Evolutionary conservation across 176 grass and related monocot genomes (phyloP), one percentile per base, ranked within the genome.

Genomic region (Aegilops speltoides): DNA sequence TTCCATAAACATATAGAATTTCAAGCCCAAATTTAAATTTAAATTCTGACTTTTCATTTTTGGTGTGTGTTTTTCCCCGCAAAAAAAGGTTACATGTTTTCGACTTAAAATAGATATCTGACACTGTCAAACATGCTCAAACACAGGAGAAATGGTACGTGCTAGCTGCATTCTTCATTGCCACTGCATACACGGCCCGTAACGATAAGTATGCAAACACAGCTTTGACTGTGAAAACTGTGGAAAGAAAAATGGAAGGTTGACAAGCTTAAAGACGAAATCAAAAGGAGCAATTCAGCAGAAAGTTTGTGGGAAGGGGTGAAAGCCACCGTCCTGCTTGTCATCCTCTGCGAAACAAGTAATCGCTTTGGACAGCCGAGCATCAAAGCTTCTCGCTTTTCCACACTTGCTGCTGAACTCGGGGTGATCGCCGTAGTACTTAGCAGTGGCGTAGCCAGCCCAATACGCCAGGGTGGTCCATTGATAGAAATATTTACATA

Each of bases 271-370:
- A 88, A 78, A 88, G 69, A 82, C 56, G 52, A 31, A 78, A 82
- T 81, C 86, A 57, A 91, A 85, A 85, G 63, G 64, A 88, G 40
- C 70, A 85, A 82, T 56, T 78, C 63, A 76, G 71, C 86, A 82
- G 89, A 91, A 91, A 91, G 86, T 34, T 65, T 88, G 82, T 91
- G 86, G 54, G 82, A 88, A 77, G 78, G 65, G n/a, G 71, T 6
- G 89, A 91, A 91, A 91, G 89, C 76, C 28, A 10, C 36, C 77
- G 62, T 38, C 78, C 38, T 71, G 29, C 40, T 19, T 82, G 83
- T 80, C 45, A 45, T 82, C 50, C 1, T 57, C 11, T 70, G 26
- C 46, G 65, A 82, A 90, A 76, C 76, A 84, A 87, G 85, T 14
- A 28, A 68, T 64, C 60, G 36, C 89, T 84, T 87, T 84, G 75